A percentile compares a stretch with the other conserved stretches of the same genome.
Conservation (phyloP, 2,329 filamentous ascomycete species). For the Aspergillus sp. region DNA sequence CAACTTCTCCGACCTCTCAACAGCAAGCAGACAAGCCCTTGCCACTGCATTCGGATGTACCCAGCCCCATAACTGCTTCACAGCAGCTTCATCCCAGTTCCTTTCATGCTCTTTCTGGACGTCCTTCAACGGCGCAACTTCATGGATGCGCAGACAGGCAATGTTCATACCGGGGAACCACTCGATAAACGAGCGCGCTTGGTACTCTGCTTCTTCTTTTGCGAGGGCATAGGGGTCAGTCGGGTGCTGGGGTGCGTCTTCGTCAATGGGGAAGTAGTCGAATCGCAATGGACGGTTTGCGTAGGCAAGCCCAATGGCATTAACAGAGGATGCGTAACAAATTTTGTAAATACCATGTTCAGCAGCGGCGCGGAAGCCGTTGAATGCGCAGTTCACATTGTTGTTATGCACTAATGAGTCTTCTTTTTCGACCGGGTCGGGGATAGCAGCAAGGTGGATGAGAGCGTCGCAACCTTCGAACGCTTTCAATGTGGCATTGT, state of each 20-base stretch:
- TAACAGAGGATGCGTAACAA: constrained; percentile 34
- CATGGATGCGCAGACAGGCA: constrained; percentile 33
- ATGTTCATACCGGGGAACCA: constrained; percentile 36
- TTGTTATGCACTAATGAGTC: constrained; percentile 30
- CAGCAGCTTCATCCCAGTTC: constrained; percentile 28
- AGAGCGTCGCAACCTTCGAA: constrained; percentile 32
- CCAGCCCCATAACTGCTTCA: constrained; percentile 34
- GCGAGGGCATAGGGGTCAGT: constrained; percentile 32
- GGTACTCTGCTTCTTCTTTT: constrained; percentile 31
- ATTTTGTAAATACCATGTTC: constrained; percentile 29
- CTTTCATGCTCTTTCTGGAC: constrained; percentile 27
- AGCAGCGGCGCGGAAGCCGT: constrained; percentile 33
- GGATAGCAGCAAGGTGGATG: constrained; percentile 34
- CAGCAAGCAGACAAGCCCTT: constrained; percentile 27
- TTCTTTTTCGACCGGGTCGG: constrained; percentile 27
- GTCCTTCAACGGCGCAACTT: constrained; percentile 24
- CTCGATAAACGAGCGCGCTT: constrained; percentile 26
- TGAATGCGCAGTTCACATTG: constrained; percentile 34
- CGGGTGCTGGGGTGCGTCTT: constrained; percentile 25
- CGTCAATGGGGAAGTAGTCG: constrained; percentile 34
- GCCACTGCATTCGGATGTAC: constrained; percentile 29
- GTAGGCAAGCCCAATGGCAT: constrained; percentile 34
- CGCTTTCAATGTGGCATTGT: constrained; percentile 23
- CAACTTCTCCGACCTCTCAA: constrained; percentile 26
- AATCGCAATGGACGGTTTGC: constrained; percentile 28